Evolutionary conservation across 2,329 filamentous ascomycete genomes (phyloP).

Genomic region (Zarea fungicola): DNA sequence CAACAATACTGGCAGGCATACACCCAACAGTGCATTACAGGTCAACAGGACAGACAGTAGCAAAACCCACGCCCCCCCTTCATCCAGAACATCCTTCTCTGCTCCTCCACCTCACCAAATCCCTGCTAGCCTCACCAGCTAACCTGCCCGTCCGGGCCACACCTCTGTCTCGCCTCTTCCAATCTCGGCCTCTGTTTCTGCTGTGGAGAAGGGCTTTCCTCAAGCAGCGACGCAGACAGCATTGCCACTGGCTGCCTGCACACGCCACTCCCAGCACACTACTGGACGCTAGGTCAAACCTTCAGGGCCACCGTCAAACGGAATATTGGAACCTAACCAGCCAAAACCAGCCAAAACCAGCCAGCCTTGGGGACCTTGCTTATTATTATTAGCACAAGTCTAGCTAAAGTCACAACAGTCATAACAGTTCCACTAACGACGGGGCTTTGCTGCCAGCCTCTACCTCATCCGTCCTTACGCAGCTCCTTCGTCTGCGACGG

Average conservation of each 20-base stretch:
- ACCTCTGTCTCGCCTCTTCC: slow-evolving; percentile 4
- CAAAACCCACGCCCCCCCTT: slow-evolving; percentile 4
- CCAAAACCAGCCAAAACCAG: not conserved
- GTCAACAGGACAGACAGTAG: not conserved
- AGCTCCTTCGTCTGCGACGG: not conserved
- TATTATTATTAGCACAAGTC: slow-evolving; percentile 2
- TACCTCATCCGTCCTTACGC: not conserved
- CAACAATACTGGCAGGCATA: no score
- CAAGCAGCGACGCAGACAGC: not conserved
- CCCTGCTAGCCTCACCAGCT: not conserved
- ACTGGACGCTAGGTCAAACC: slow-evolving; percentile 9
- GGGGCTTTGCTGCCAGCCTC: not conserved
- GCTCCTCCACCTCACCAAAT: not conserved
- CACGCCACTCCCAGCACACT: not conserved
- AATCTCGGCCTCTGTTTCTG: slow-evolving; percentile 4
- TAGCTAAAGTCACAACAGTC: not conserved
- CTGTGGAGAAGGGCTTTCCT: not conserved
- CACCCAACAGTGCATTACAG: no score
- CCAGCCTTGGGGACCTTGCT: not conserved
- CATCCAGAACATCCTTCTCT: not conserved
- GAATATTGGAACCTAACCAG: slow-evolving; percentile 1
- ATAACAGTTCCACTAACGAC: not conserved
- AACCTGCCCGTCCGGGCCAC: not conserved
- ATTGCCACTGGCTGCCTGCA: slow-evolving; percentile 7
- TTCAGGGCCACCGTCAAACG: slow-evolving; percentile 3